Percentiles rank a stretch among this genome's conserved stretches.
Evolutionary conservation across 257 asterid species (phyloP).

Genomic region (Fraxinus excelsior): DNA sequence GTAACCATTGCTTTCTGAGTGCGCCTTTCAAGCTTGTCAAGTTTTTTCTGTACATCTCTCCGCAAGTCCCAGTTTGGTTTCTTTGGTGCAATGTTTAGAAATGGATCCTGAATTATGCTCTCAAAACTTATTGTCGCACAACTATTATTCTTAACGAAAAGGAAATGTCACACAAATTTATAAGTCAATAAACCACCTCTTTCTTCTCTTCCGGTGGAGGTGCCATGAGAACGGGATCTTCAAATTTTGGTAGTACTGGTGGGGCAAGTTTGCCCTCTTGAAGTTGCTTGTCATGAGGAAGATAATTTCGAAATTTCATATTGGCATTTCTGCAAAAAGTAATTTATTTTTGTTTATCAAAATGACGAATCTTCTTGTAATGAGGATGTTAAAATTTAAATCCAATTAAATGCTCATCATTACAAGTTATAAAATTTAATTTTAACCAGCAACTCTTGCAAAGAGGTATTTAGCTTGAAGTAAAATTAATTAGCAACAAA

Average conservation of each 20-base stretch:
- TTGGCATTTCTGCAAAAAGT: constrained; percentile 51
- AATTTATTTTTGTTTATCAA: background rate
- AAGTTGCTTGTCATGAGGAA: constrained; percentile 94
- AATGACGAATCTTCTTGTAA: background rate
- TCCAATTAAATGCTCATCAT: constrained; percentile 4
- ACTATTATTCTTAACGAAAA: background rate
- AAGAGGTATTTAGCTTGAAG: background rate
- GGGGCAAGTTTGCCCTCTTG: constrained; percentile 94
- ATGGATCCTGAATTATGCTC: constrained; percentile 65
- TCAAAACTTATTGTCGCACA: constrained; percentile 3
- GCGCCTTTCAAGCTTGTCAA: constrained; percentile 88
- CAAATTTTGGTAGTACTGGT: constrained; percentile 82
- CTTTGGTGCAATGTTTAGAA: constrained; percentile 93
- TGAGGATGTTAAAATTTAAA: background rate
- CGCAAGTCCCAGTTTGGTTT: constrained; percentile 97
- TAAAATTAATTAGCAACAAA: background rate
- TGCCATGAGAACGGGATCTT: constrained; percentile 69
- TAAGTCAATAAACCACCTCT: constrained; percentile 51
- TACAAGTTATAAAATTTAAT: constrained; percentile 5
- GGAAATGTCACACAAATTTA: constrained; percentile 1
- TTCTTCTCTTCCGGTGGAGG: constrained; percentile 70
- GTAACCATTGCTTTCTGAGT: constrained; percentile 76
- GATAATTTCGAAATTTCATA: constrained; percentile 93
- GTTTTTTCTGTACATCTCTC: constrained; percentile 91
- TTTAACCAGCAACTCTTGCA: background rate